Percentiles rank a stretch among this genome's conserved stretches.
Conservation (phyloP, 257 asterid genomes). For the Petunia axillaris region DNA sequence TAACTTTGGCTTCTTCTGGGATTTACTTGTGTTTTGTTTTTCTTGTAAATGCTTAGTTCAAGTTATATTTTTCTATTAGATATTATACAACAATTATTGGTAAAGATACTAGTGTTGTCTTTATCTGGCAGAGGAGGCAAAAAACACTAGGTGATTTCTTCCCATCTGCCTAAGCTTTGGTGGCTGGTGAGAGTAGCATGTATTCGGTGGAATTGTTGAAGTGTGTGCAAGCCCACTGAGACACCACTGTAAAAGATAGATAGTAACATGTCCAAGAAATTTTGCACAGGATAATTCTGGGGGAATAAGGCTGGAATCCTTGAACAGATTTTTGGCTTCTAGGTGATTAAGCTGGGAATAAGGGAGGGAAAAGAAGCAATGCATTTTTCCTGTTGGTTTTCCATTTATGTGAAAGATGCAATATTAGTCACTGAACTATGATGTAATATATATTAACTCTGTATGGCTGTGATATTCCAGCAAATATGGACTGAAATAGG, state of each 20-base stretch:
- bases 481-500: slow-evolving; percentile 94
- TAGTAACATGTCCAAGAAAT: no score
- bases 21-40: not conserved
- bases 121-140: no score
- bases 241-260: no score
- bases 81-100: no score
- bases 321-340: slow-evolving; percentile 12
- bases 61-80: not conserved
- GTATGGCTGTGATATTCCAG: slow-evolving; percentile 45
- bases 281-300: no score
- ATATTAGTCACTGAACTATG: not conserved
- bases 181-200: no score
- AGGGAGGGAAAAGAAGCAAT: not conserved
- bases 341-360: no score
- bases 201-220: no score
- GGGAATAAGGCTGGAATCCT: not conserved
- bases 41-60: not conserved
- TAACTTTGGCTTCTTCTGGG: not conserved
- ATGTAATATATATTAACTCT: not conserved
- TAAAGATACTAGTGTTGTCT: not conserved
- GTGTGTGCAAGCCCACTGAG: no score
- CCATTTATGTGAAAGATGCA: not conserved
- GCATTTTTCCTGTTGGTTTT: not conserved
- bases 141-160: no score
- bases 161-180: no score